Percentiles rank a stretch among this genome's conserved stretches.
phyloP scores from a whole-genome alignment of 2,329 filamentous ascomycete species.

The Stenocarpella maydis region DNA sequence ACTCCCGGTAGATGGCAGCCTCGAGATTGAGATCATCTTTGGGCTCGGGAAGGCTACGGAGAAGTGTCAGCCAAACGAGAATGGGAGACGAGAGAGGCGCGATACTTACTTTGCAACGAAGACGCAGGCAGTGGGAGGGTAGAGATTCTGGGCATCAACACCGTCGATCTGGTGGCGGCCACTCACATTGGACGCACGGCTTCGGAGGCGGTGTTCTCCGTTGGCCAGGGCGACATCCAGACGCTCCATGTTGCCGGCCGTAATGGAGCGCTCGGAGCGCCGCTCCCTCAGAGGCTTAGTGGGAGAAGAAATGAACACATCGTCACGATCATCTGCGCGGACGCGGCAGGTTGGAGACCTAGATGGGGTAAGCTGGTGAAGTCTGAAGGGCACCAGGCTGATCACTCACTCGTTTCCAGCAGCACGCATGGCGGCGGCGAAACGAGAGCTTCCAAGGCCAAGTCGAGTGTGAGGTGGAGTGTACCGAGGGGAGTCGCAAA shows the following conservation, averaged over 20 bases:
- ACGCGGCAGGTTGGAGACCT: constrained; percentile 12
- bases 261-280: constrained; percentile 20
- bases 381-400: neutral
- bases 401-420: constrained; percentile 14
- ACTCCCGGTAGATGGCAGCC: constrained; percentile 59
- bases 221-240: constrained; percentile 26
- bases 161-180: constrained; percentile 38
- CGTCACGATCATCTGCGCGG: constrained; percentile 12
- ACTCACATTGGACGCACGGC: constrained; percentile 34
- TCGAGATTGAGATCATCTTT: constrained; percentile 61
- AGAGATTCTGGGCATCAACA: constrained; percentile 60
- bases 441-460: constrained; percentile 11
- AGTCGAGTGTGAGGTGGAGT: constrained; percentile 29
- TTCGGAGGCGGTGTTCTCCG: constrained; percentile 25
- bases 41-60: constrained; percentile 61
- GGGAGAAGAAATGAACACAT: constrained; percentile 29
- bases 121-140: constrained; percentile 64
- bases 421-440: constrained; percentile 15
- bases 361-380: neutral
- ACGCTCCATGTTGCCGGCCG: constrained; percentile 15
- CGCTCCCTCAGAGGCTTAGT: constrained; percentile 19
- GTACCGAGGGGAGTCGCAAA: constrained; percentile 26
- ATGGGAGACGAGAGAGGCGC: neutral
- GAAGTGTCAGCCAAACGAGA: constrained; percentile 32
- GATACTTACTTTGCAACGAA: constrained; percentile 71